A percentile compares a stretch with the other conserved stretches of the same genome.
These are phyloP conservation scores for Xylariaceae sp. DNA, from an alignment of 2,329 filamentous ascomycete species.

Conservation along the genomic window DNA sequence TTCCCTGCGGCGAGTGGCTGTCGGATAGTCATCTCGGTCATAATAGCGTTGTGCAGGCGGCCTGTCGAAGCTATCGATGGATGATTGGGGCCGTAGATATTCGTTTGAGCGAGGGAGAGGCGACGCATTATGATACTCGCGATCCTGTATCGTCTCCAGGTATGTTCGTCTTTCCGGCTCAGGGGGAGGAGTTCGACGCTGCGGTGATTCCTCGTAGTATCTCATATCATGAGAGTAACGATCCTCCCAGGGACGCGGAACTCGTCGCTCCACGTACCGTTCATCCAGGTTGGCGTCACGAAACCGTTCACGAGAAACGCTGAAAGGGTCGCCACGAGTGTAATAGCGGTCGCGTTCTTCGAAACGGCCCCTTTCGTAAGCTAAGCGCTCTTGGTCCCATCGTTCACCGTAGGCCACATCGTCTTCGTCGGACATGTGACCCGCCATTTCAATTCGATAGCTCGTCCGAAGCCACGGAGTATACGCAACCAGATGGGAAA, in stretches of 20 bases:
- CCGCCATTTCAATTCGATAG: slow-evolving; percentile 7
- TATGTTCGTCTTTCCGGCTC: slow-evolving; percentile 50
- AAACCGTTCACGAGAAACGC: slow-evolving; percentile 18
- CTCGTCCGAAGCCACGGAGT: background rate
- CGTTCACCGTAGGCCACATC: slow-evolving; percentile 38
- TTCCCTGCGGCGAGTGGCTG: slow-evolving; percentile 50
- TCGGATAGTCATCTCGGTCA: slow-evolving; percentile 49
- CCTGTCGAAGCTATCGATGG: slow-evolving; percentile 84
- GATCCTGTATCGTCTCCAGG: slow-evolving; percentile 52
- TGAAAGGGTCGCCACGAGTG: slow-evolving; percentile 34
- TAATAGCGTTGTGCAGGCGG: slow-evolving; percentile 50
- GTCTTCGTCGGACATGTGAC: slow-evolving; percentile 27
- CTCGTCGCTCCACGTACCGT: slow-evolving; percentile 41
- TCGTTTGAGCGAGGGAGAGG: slow-evolving; percentile 55
- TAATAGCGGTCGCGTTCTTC: slow-evolving; percentile 49
- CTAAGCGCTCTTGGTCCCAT: slow-evolving; percentile 54
- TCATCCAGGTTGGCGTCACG: slow-evolving; percentile 40
- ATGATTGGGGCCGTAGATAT: slow-evolving; percentile 76
- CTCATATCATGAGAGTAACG: slow-evolving; percentile 45
- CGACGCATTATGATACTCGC: slow-evolving; percentile 44
- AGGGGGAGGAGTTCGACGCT: slow-evolving; percentile 34
- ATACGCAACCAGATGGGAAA: background rate
- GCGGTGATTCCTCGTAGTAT: slow-evolving; percentile 50
- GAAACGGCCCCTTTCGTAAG: slow-evolving; percentile 45
- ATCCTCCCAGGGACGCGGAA: slow-evolving; percentile 42